Evolutionary conservation across 345 rosid species (phyloP), one percentile per base, ranked within the genome.

Genomic region (Citrus maxima): DNA sequence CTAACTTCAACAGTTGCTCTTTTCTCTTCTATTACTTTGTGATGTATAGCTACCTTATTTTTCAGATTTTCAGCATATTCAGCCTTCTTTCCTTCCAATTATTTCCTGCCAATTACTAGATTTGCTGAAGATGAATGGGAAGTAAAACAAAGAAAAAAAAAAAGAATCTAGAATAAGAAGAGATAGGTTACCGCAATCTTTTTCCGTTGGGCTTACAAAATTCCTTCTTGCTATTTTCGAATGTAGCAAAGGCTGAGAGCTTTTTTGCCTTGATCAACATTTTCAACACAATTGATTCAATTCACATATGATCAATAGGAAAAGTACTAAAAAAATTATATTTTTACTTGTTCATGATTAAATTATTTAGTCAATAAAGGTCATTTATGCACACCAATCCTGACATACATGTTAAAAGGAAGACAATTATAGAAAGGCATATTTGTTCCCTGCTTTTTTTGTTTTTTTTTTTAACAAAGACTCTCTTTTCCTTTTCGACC

Each of bases 211-310:
- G 98, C 93, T 86, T 94, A 97, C 34, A 81, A 30, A 59, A 86
- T 66, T 97, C 95, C 69, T 89, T 94, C 88, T 90, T 90, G 84
- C 85, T 91, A 86, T 89, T 93, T 83, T 96, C 94, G 95, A 97
- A 89, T 34, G 34, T 32, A 32, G 34, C 0, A 32, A 32, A 32
- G 34, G 34, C 34, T 32, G 34, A 32, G 34, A 32, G 5, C 5
- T 32, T 32, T 32, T 32, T 32, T 32, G 34, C 34, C 5, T 32
- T 32, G 34, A 32, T 32, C 34, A 32, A 32, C 34, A 32, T 32
- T 32, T 32, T 32, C 34, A 32, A 32, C 34, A 32, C 34, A 32
- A 32, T 32, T 32, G 34, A 32, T 32, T 32, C 34, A 32, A 32
- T 32, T 32, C 34, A 32, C 34, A 32, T 32, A 32, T 32, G 34